Conservation (phyloP, 2,329 filamentous ascomycete species). For the Apiospora phragmitis region DNA sequence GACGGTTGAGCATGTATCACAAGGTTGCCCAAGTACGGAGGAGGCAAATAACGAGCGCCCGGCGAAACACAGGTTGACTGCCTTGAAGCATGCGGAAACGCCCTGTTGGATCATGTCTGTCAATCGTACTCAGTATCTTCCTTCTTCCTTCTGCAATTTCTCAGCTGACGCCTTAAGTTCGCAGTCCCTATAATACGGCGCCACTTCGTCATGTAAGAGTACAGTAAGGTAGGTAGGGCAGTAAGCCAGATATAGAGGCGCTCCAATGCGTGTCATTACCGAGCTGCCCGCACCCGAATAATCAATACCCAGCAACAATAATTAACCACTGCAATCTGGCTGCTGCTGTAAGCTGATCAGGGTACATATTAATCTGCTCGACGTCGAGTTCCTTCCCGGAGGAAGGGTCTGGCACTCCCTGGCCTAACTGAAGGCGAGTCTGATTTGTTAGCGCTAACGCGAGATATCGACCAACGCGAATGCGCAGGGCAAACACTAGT, state of each 20-base stretch:
- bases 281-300: neutral
- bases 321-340: neutral
- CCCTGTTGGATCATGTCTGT: neutral
- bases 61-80: neutral
- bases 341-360: neutral
- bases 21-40: neutral
- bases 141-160: neutral
- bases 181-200: neutral
- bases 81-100: neutral
- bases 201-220: neutral
- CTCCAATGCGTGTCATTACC: neutral
- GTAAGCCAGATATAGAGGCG: neutral
- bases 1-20: neutral
- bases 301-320: neutral
- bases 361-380: neutral
- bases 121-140: neutral
- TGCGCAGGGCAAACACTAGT: neutral
- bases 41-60: neutral
- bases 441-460: neutral
- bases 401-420: neutral
- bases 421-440: neutral
- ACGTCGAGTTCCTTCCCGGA: neutral
- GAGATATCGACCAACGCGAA: neutral
- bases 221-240: neutral
- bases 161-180: neutral